These are phyloP conservation scores for Colletotrichum liaoningense DNA, from an alignment of 2,329 filamentous ascomycete genomes.

Conservation along the genomic window DNA sequence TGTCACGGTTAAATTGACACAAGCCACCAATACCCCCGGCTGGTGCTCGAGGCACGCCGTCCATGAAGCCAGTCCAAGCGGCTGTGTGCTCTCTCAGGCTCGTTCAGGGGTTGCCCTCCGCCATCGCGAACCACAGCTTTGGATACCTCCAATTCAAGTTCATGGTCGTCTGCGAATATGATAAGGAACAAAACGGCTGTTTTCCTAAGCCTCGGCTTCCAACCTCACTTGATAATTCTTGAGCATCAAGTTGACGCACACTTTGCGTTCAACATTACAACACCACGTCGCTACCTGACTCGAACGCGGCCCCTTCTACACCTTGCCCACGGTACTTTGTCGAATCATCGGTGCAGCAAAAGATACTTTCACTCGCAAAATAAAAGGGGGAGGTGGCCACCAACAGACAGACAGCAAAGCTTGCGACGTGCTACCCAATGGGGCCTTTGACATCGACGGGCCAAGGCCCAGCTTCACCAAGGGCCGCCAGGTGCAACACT, in stretches of 20 bases:
- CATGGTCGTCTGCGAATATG: neutral
- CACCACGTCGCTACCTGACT: constrained; percentile 12
- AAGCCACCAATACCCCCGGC: constrained; percentile 15
- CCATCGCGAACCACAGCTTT: constrained; percentile 14
- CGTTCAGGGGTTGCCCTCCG: constrained; percentile 14
- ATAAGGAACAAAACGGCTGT: neutral
- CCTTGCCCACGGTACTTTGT: neutral
- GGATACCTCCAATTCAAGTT: neutral
- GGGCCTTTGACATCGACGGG: constrained; percentile 28
- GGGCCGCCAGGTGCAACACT: constrained; percentile 22
- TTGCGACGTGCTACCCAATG: constrained; percentile 32
- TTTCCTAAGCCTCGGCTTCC: neutral
- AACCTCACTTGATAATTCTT: neutral
- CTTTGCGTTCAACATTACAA: neutral
- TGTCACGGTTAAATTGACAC: constrained; percentile 29
- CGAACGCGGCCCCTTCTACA: constrained; percentile 15
- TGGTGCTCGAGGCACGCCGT: neutral
- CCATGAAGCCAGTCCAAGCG: constrained; percentile 3
- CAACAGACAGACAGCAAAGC: constrained; percentile 12
- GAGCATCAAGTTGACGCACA: neutral
- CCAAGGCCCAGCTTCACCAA: constrained; percentile 20
- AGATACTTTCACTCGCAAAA: constrained; percentile 21
- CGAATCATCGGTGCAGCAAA: constrained; percentile 23
- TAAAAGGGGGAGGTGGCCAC: constrained; percentile 8
- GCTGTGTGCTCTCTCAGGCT: constrained; percentile 6